Evolutionary conservation across 1,284 basidiomycete genomes (phyloP).

Genomic region (Trichosporon coremiiforme): DNA sequence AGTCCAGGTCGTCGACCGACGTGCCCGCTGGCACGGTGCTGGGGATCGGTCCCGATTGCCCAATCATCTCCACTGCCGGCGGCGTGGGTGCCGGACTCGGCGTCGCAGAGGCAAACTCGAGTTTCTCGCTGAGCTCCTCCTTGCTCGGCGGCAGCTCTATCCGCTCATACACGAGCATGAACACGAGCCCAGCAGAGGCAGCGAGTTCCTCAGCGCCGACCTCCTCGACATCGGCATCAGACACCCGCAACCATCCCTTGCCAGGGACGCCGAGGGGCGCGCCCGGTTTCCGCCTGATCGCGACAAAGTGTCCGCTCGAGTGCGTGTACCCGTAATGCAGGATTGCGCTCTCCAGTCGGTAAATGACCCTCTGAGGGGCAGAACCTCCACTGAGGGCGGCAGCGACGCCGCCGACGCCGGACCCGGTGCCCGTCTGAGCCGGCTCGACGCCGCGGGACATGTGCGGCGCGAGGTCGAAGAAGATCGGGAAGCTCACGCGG

Average conservation of each 20-base stretch:
- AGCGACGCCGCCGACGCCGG: neutral
- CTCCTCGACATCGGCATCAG: constrained; percentile 78
- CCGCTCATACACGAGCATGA: constrained; percentile 90
- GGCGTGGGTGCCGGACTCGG: neutral
- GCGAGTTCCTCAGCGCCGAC: constrained; percentile 74
- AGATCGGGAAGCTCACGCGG: constrained; percentile 75
- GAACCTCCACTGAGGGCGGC: neutral
- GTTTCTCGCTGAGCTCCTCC: neutral
- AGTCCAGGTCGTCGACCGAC: constrained; percentile 19
- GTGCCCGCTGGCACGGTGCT: constrained; percentile 7
- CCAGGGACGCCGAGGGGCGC: constrained; percentile 49
- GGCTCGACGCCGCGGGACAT: constrained; percentile 48
- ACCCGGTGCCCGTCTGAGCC: neutral
- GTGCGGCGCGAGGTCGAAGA: constrained; percentile 81
- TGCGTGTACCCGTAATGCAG: constrained; percentile 83
- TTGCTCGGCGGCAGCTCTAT: constrained; percentile 51
- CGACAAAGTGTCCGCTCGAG: constrained; percentile 87
- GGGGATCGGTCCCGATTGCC: neutral
- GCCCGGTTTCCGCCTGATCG: constrained; percentile 75
- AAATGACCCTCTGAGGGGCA: constrained; percentile 61
- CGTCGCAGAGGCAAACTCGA: neutral
- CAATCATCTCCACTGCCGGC: neutral
- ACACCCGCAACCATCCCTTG: constrained; percentile 73
- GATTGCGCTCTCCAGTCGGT: constrained; percentile 77
- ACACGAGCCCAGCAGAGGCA: constrained; percentile 62